Conservation (phyloP, 2,329 filamentous ascomycete species). For the Fusarium udum region DNA sequence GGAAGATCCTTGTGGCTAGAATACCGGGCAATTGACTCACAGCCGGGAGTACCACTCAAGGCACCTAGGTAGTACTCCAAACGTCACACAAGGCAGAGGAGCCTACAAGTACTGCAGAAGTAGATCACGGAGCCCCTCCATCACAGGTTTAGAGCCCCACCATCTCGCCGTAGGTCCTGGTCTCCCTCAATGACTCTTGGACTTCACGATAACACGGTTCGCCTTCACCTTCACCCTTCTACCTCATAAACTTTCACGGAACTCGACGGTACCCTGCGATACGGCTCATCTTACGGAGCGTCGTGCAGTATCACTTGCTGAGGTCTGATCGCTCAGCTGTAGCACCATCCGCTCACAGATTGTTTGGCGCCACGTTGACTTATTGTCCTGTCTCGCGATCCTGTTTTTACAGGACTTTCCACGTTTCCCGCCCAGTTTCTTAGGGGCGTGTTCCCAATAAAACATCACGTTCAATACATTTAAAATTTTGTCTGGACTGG, state of each 20-base stretch:
- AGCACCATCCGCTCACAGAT: conserved; percentile 4
- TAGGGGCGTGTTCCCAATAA: conserved; percentile 18
- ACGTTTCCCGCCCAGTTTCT: conserved; percentile 31
- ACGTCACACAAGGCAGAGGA: too few species aligned
- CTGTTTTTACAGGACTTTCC: conserved; percentile 34
- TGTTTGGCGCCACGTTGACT: conserved; percentile 21
- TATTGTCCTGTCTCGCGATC: conserved; percentile 23
- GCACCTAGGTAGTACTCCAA: neutral
- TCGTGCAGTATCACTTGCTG: conserved; percentile 2
- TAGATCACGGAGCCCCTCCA: conserved; percentile 32
- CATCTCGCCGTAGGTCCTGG: conserved; percentile 5
- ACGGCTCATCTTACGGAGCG: conserved; percentile 11
- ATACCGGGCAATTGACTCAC: conserved; percentile 34
- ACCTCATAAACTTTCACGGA: neutral
- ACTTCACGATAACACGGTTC: conserved; percentile 38
- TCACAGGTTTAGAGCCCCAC: conserved; percentile 25
- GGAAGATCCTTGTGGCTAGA: conserved; percentile 23
- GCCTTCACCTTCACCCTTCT: conserved; percentile 26
- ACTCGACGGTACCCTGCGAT: conserved; percentile 2
- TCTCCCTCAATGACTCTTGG: conserved; percentile 39
- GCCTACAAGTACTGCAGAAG: neutral
- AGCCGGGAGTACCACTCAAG: neutral
- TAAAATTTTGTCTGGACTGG: conserved; percentile 34
- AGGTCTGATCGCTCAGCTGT: conserved; percentile 6
- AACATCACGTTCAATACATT: conserved; percentile 2